These are phyloP conservation scores for Dicorynia guianensis DNA, from an alignment of 306 rosid genomes.

Conservation along the genomic window DNA sequence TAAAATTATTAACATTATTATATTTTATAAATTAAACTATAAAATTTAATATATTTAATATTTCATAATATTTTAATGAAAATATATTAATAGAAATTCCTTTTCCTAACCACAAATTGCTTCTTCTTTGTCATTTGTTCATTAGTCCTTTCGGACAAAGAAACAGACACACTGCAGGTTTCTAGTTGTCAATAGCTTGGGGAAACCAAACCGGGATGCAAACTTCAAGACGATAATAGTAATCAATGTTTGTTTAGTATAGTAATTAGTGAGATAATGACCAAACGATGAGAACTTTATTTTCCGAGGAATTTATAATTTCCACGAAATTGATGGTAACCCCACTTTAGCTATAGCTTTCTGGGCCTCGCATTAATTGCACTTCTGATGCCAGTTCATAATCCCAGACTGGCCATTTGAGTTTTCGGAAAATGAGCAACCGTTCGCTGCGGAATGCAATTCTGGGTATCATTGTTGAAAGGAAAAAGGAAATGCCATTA, in stretches of 20 bases:
- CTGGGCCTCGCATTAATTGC: conserved; percentile 53
- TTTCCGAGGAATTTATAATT: conserved; percentile 53
- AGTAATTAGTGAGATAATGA: conserved; percentile 64
- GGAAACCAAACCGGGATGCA: conserved; percentile 44
- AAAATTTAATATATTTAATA: too few species aligned
- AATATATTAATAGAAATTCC: too few species aligned
- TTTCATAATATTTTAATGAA: too few species aligned
- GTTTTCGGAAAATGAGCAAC: conserved; percentile 36
- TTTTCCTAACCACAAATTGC: too few species aligned
- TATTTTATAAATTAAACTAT: too few species aligned
- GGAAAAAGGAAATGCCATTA: too few species aligned
- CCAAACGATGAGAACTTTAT: conserved; percentile 50
- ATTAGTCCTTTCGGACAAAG: conserved; percentile 40
- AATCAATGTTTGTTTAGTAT: conserved; percentile 41
- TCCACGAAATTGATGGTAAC: conserved; percentile 43
- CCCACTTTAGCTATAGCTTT: conserved; percentile 28
- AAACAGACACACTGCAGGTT: conserved; percentile 68
- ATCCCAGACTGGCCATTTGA: conserved; percentile 44
- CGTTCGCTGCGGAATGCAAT: neutral
- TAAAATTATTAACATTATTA: too few species aligned
- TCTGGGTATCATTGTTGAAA: neutral
- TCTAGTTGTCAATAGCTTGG: conserved; percentile 50
- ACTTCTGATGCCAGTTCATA: conserved; percentile 36
- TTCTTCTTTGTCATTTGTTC: too few species aligned
- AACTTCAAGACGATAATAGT: conserved; percentile 44